phyloP scores from a whole-genome alignment of 1,284 basidiomycete genomes.

The Puccinia triticina region DNA sequence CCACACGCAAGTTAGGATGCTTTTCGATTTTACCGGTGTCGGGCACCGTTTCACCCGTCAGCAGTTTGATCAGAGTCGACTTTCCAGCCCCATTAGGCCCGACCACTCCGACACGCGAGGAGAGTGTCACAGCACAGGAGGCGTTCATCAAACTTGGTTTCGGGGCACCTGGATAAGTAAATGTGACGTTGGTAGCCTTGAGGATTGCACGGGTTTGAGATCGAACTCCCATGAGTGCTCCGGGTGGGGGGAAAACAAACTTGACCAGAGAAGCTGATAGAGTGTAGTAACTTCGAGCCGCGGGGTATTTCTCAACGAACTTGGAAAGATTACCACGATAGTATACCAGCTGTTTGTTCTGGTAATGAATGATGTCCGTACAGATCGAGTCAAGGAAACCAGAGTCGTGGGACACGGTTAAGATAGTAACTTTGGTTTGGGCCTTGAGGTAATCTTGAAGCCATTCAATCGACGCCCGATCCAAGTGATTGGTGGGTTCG shows the following conservation, averaged over 20 bases:
- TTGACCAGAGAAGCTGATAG: constrained; percentile 92
- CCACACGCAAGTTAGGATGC: constrained; percentile 91
- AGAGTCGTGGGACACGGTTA: constrained; percentile 97
- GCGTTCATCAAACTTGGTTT: constrained; percentile 84
- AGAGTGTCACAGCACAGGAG: constrained; percentile 88
- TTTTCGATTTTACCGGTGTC: constrained; percentile 94
- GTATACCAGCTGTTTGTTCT: constrained; percentile 88
- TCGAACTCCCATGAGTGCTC: constrained; percentile 94
- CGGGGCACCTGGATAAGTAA: constrained; percentile 86
- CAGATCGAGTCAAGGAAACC: constrained; percentile 96
- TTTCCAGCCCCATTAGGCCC: constrained; percentile 94
- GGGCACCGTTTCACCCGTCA: constrained; percentile 92
- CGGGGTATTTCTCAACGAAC: constrained; percentile 88
- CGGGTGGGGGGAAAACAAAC: constrained; percentile 94
- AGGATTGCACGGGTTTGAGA: constrained; percentile 95
- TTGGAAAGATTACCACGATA: constrained; percentile 90
- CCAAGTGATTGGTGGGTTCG: constrained; percentile 88
- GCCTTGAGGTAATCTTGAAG: constrained; percentile 83
- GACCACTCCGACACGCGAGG: constrained; percentile 73
- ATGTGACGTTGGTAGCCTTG: constrained; percentile 89
- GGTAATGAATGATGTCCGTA: constrained; percentile 98
- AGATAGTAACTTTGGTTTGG: constrained; percentile 81
- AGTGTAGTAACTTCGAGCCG: constrained; percentile 96
- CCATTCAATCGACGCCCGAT: constrained; percentile 73
- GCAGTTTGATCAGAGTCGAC: constrained; percentile 93